Evolutionary conservation across 129 eudicot species (phyloP).

Genomic region (Rutidosis leptorrhynchoides): DNA sequence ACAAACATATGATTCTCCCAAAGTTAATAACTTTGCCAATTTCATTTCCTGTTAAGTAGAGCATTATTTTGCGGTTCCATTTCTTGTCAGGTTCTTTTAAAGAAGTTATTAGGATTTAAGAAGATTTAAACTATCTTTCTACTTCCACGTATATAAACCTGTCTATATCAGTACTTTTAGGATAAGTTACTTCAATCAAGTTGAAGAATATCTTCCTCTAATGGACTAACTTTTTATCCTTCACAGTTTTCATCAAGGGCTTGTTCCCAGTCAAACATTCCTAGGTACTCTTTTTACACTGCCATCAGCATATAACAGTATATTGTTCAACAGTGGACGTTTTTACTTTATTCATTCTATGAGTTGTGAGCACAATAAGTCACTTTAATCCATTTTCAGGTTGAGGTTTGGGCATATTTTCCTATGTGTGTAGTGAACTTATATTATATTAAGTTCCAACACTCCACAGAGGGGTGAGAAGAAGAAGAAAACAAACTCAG

Average conservation of each 20-base stretch:
- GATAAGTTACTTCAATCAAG: not conserved
- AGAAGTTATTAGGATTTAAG: not conserved
- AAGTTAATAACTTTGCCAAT: not conserved
- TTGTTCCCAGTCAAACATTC: not conserved
- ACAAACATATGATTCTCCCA: not conserved
- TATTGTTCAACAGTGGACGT: not conserved
- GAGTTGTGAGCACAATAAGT: not conserved
- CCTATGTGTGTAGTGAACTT: not conserved
- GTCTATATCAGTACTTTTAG: slow-evolving; percentile 8
- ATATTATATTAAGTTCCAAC: not conserved
- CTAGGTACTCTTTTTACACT: not conserved
- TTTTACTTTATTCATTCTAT: not conserved
- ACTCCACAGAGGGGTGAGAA: not conserved
- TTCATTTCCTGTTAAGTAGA: slow-evolving; percentile 2
- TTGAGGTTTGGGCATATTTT: not conserved
- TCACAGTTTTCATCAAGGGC: slow-evolving; percentile 4
- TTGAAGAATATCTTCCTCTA: not conserved
- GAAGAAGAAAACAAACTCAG: slow-evolving; percentile 17
- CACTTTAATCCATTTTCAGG: not conserved
- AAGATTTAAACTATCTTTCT: not conserved
- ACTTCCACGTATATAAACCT: not conserved
- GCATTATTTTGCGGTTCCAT: not conserved
- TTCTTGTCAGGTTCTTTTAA: not conserved
- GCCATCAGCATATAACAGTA: not conserved
- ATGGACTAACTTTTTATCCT: not conserved